Base-by-base conservation (phyloP, 805 yeast genomes). In the Geotrichum ghanense region DNA sequence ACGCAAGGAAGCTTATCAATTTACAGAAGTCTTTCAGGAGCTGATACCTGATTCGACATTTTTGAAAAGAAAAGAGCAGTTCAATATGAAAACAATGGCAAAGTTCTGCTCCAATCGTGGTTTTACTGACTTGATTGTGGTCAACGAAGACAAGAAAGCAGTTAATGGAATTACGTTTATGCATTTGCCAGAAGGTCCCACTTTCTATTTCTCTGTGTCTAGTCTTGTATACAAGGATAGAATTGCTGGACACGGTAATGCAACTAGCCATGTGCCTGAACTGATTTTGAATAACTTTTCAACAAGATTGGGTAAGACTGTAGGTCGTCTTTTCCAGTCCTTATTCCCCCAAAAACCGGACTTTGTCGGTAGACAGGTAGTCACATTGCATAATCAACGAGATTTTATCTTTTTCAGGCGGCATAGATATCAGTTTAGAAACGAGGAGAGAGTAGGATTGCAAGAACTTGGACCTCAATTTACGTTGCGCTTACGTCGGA, bases 401-500 rank as follows among this genome's bases (percentile, higher is more conserved):
- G 98, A 92, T 64, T 92, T 74, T 62, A 84, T 92, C 40, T 92
- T 92, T 58, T 90, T 92, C 73, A 76, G 98, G 68, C 78, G 97
- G 67, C 98, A 92, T 61, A 76, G 98, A 58, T 92, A 92, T 57
- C 70, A 87, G 1, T 92, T 92, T 68, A 74, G 77, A 59, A 84
- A 87, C 61, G 96, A 88, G 54, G 95, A 87, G 63, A 81, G 79
- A 56, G 97, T 90, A 1, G 98, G 97, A 5, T 68, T 92, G 44
- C 98, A 92, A 60, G 98, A 92, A 61, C 69, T 92, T 41, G 98
- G 98, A 0, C 98, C 98, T 1, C 97, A 89, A 64, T 92, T 92
- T 64, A 92, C 98, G 1, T 67, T 92, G 62, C 81, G 83, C 60
- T 68, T 92, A 55, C 78, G 95, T 64, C 74, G 97, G 59, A 70